A percentile compares a stretch with the other conserved stretches of the same genome.
Conservation (phyloP, 164 flowering plant species). For the Berberis vulgaris region DNA sequence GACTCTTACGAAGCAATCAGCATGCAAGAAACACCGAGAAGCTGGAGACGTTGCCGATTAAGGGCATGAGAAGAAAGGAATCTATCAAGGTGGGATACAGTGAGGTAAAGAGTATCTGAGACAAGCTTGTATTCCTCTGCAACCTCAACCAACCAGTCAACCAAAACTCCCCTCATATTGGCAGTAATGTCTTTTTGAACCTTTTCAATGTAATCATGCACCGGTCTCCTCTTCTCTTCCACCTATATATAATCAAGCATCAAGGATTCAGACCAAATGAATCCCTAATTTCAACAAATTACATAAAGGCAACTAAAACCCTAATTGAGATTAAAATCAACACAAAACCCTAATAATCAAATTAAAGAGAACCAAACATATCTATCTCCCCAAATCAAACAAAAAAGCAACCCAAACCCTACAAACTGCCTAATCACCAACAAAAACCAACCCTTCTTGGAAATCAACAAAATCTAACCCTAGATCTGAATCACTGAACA, state of each 20-base stretch:
- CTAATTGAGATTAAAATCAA: too few relatives aligned
- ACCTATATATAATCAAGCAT: conserved; percentile 16
- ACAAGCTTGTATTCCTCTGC: conserved; percentile 63
- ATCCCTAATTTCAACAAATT: too few relatives aligned
- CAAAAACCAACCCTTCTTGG: too few relatives aligned
- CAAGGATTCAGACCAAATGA: too few relatives aligned
- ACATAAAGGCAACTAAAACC: too few relatives aligned
- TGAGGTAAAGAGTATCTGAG: conserved; percentile 55
- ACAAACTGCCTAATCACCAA: too few relatives aligned
- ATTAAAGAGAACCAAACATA: too few relatives aligned
- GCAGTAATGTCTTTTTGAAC: conserved; percentile 56
- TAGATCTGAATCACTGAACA: too few relatives aligned
- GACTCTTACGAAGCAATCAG: conserved; percentile 74
- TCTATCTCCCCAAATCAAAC: too few relatives aligned
- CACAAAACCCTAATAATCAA: too few relatives aligned
- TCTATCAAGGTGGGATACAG: conserved; percentile 58
- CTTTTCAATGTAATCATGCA: conserved; percentile 39
- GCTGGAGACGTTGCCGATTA: conserved; percentile 46
- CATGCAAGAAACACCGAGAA: conserved; percentile 80
- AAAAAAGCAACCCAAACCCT: too few relatives aligned
- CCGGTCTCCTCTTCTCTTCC: conserved; percentile 44
- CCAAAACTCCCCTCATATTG: conserved; percentile 52
- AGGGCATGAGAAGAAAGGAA: conserved; percentile 39
- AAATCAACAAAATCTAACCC: too few relatives aligned
- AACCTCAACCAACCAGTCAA: conserved; percentile 82